These are phyloP conservation scores for Tetrahymena elliotti DNA, from an alignment of 73 alveolate genomes.

Conservation along the genomic window DNA sequence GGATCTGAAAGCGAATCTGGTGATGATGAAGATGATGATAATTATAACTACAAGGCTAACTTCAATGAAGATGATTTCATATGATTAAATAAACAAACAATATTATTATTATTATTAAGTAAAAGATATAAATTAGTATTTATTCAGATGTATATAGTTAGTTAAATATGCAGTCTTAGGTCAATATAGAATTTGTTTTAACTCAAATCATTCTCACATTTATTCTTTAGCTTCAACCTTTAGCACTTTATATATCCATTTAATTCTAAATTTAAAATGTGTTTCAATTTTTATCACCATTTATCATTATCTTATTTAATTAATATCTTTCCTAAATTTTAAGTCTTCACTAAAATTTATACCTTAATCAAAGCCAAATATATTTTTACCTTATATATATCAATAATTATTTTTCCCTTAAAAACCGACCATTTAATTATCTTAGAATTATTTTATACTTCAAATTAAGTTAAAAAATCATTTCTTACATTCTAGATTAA, in stretches of 20 bases:
- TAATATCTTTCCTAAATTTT: not conserved
- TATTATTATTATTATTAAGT: not conserved
- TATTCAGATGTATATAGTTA: not conserved
- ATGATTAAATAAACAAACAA: not conserved
- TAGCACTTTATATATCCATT: not conserved
- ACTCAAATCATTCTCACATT: not conserved
- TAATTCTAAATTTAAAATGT: too few species aligned
- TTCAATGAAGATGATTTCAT: not conserved
- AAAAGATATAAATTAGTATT: not conserved
- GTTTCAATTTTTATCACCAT: not conserved
- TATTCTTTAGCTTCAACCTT: not conserved
- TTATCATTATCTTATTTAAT: not conserved
- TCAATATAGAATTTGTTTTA: not conserved
- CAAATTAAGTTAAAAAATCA: not conserved
- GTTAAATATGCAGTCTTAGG: not conserved
- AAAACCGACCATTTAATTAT: not conserved
- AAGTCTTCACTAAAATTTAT: not conserved
- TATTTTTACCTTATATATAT: not conserved
- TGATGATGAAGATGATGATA: not conserved
- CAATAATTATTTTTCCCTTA: not conserved
- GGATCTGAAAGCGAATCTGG: not conserved
- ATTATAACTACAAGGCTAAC: not conserved
- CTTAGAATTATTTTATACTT: not conserved
- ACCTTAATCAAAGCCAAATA: not conserved
- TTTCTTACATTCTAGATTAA: too few species aligned